These are phyloP conservation scores for Chytridiales sp. DNA, from an alignment of 371 early-diverging fungal species.

Conservation along the genomic window DNA sequence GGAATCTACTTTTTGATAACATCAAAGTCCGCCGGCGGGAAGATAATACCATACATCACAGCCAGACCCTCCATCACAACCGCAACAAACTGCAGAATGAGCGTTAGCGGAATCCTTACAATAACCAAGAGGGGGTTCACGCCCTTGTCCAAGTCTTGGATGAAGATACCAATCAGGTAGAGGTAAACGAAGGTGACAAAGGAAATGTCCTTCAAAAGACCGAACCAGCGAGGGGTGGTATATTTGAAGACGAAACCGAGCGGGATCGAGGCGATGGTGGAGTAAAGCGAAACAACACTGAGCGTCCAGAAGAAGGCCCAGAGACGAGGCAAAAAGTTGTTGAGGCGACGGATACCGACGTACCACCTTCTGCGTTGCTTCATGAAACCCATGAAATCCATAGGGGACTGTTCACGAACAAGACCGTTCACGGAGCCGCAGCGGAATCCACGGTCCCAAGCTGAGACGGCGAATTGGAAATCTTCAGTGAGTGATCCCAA, in stretches of 20 bases:
- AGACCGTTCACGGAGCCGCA: constrained; percentile 51
- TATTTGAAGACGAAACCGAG: constrained; percentile 38
- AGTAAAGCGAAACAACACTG: constrained; percentile 41
- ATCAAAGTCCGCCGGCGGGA: constrained; percentile 52
- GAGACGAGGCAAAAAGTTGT: constrained; percentile 46
- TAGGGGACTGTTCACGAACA: constrained; percentile 53
- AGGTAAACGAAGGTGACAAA: constrained; percentile 47
- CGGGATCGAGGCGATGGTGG: constrained; percentile 43
- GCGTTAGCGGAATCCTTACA: constrained; percentile 39
- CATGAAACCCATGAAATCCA: constrained; percentile 49
- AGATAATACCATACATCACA: constrained; percentile 48
- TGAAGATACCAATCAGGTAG: constrained; percentile 48
- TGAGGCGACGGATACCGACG: constrained; percentile 53
- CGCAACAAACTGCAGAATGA: constrained; percentile 49
- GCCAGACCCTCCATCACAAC: constrained; percentile 42
- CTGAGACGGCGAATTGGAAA: constrained; percentile 49
- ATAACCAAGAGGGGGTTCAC: constrained; percentile 40
- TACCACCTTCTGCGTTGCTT: constrained; percentile 57
- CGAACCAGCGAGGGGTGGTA: constrained; percentile 55
- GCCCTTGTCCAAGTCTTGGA: constrained; percentile 51
- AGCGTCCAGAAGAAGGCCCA: constrained; percentile 54
- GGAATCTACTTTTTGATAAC: constrained; percentile 48
- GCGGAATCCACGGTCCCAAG: constrained; percentile 50
- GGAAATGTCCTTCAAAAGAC: constrained; percentile 46
- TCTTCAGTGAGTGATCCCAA: constrained; percentile 53